phyloP scores from a whole-genome alignment of 148 eudicot genomes.

The Rhododendron ferrugineum region DNA sequence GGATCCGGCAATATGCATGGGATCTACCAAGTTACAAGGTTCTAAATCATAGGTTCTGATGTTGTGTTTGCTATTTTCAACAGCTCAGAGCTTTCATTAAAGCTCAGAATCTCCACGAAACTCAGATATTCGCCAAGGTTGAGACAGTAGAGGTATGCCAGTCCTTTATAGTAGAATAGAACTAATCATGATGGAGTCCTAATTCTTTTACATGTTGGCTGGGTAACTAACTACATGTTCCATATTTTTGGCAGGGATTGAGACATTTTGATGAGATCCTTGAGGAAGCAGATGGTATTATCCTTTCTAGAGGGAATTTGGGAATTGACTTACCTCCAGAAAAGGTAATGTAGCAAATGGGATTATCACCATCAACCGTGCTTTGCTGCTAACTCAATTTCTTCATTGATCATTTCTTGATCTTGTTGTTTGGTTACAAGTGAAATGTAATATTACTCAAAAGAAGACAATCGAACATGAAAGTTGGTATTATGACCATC shows the following conservation, averaged over 20 bases:
- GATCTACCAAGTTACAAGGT: not conserved
- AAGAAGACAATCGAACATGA: not conserved
- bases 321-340: constrained; percentile 71
- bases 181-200: not conserved
- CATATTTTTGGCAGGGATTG: constrained; percentile 30
- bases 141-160: constrained; percentile 53
- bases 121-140: constrained; percentile 59
- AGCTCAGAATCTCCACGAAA: constrained; percentile 37
- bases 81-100: constrained; percentile 57
- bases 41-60: not conserved
- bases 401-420: not conserved
- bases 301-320: constrained; percentile 60
- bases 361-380: not conserved
- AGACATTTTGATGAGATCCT: constrained; percentile 62
- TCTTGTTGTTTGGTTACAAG: not conserved
- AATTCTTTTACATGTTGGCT: not conserved
- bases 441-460: not conserved
- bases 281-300: constrained; percentile 58
- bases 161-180: not conserved
- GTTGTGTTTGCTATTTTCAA: constrained; percentile 1
- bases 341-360: constrained; percentile 31
- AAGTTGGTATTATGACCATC: not conserved
- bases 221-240: not conserved
- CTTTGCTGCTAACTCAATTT: not conserved
- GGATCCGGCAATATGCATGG: not conserved